Evolutionary conservation across 805 yeast species (phyloP), one percentile per base, ranked within the genome.

Genomic region (Pichia nanzhaoensis): DNA sequence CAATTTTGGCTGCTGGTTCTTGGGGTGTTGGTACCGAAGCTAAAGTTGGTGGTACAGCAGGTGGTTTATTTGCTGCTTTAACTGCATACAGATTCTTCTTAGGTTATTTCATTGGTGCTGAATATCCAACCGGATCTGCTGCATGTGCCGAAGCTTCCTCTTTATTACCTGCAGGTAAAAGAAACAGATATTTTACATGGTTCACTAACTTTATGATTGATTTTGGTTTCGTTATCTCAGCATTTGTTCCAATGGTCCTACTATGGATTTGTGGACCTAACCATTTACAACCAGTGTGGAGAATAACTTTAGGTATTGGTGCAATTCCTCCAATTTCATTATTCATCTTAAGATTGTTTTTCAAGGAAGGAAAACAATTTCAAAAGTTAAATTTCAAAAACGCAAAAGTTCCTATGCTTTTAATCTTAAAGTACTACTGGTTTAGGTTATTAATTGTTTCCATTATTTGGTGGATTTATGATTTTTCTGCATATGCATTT

Each of bases 21-120:
- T 91, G 96, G 95, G 96, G 96, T 57, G 78, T 70, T 10, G 76
- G 74, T 34, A 63, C 67, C 2, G 36, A 59, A 44, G 56, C 61
- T 33, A 39, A 52, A 17, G 48, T 42, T 20, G 64, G 63, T 36
- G 82, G 82, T 38, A 67, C 79, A 31, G 75, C 86, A 3, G 70
- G 75, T 41, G 96, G 96, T 34, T 74, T 90, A 70, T 77, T 91
- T 50, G 82, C 88, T 14, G 91, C 93, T 18, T 66, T 90, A 44
- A 86, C 95, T 8, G 83, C 82, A 9, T 87, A 83, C 35, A 76
- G 98, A 64, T 86, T 86, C 64, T 82, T 90, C 65, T 68, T 90
- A 42, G 98, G 98, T 66, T 70, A 87, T 52, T 95, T 90, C 56
- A 85, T 91, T 55, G 98, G 98, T 56, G 90, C 95, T 41, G 98